A percentile compares a stretch with the other conserved stretches of the same genome.
Conservation (phyloP, 202 grass and related monocot species). For the Carex sylvatica region DNA sequence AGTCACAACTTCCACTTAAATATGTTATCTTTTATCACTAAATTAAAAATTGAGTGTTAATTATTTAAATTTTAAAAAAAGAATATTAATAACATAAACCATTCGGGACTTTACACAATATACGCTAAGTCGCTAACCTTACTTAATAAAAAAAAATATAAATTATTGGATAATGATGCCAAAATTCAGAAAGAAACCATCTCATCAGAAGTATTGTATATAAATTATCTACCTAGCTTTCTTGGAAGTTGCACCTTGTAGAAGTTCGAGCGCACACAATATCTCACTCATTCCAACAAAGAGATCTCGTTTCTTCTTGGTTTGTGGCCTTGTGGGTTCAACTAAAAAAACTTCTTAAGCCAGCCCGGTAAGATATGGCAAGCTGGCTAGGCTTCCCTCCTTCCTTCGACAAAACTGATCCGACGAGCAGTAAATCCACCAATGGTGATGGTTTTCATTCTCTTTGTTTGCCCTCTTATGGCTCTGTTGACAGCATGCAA, state of each 20-base stretch:
- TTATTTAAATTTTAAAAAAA: no score
- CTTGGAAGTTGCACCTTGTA: neutral
- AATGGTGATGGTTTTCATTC: neutral
- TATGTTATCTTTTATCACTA: no score
- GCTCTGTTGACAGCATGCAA: neutral
- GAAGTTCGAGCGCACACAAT: neutral
- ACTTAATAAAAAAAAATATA: no score
- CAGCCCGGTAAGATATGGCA: neutral
- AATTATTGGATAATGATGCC: no score
- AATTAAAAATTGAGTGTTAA: no score
- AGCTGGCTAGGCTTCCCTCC: slow-evolving; percentile 12
- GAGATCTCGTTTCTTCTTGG: slow-evolving; percentile 15
- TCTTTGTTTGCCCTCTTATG: neutral
- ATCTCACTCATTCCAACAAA: neutral
- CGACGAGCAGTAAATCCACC: neutral
- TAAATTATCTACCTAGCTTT: neutral
- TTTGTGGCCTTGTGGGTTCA: slow-evolving; percentile 9
- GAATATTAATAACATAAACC: no score
- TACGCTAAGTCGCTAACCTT: no score
- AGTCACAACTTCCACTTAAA: no score
- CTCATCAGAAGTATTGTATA: no score
- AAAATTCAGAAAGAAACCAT: no score
- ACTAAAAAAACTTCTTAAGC: neutral
- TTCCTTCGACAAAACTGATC: slow-evolving; percentile 1
- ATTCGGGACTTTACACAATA: no score